Evolutionary conservation across 2,329 filamentous ascomycete genomes (phyloP).

Genomic region (Colletotrichum filicis): DNA sequence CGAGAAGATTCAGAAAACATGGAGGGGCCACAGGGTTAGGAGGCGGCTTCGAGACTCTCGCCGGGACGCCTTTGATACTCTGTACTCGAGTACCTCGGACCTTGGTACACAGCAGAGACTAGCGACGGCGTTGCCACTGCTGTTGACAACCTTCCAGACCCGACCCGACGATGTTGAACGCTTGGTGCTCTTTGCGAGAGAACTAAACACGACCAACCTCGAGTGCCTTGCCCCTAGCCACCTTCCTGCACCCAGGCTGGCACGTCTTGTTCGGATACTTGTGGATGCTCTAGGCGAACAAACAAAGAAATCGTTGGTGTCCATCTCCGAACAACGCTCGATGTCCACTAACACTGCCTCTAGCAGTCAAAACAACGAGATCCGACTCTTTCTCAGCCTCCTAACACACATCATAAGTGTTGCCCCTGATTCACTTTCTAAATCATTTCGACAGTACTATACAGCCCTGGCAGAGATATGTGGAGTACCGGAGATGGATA

Average conservation of each 20-base stretch:
- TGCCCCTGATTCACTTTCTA: constrained; percentile 43
- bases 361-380: constrained; percentile 38
- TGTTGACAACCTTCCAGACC: constrained; percentile 62
- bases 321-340: too few species aligned
- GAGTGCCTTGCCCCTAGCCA: constrained; percentile 46
- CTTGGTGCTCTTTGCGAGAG: constrained; percentile 57
- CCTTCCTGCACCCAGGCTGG: constrained; percentile 44
- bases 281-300: constrained; percentile 45
- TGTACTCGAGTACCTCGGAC: constrained; percentile 56
- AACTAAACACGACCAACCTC: constrained; percentile 51
- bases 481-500: constrained; percentile 13
- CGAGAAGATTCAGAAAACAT: constrained; percentile 79
- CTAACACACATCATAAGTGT: constrained; percentile 45
- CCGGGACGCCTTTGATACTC: constrained; percentile 71
- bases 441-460: constrained; percentile 51
- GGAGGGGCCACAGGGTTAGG: constrained; percentile 81
- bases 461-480: constrained; percentile 50
- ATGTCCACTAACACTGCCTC: background rate
- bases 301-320: constrained; percentile 4
- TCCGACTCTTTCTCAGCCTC: constrained; percentile 48
- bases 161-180: constrained; percentile 57
- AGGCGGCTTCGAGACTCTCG: constrained; percentile 65
- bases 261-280: constrained; percentile 49
- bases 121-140: constrained; percentile 55
- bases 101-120: constrained; percentile 49